Conservation (phyloP, 169 alveolate species). For the Cryptosporidium bovis region DNA sequence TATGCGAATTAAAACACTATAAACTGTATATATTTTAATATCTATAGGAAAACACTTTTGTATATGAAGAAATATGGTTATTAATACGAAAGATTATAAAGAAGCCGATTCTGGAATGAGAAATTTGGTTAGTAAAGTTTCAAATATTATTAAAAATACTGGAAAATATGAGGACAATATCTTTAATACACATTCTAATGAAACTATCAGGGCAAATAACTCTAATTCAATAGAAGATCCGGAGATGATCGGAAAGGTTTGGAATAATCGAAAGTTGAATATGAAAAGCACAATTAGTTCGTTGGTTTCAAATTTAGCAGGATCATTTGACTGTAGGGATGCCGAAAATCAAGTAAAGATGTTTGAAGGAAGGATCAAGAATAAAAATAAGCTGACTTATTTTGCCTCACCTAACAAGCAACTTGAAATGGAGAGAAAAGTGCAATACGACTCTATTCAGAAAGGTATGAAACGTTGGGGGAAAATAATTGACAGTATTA, state of each 20-base stretch:
- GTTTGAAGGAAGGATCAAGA: conserved; percentile 5
- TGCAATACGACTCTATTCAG: conserved; percentile 75
- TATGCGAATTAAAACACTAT: background rate
- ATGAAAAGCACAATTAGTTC: conserved; percentile 22
- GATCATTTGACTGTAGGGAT: conserved; percentile 15
- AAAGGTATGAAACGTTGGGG: conserved; percentile 81
- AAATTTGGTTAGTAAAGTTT: background rate
- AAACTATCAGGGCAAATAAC: background rate
- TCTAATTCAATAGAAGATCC: conserved; percentile 33
- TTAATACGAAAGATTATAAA: background rate
- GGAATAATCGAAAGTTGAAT: conserved; percentile 37
- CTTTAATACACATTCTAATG: background rate
- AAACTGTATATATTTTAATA: background rate
- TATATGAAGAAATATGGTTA: background rate
- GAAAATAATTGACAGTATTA: conserved; percentile 74
- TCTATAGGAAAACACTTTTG: background rate
- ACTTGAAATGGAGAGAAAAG: conserved; percentile 76
- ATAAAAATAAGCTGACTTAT: conserved; percentile 13
- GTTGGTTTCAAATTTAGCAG: conserved; percentile 41
- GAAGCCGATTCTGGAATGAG: background rate
- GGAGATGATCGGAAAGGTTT: conserved; percentile 33
- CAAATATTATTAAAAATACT: conserved; percentile 8
- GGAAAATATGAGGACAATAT: too few species aligned
- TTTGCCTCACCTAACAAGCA: conserved; percentile 75
- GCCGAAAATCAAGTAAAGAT: conserved; percentile 17